phyloP scores from a whole-genome alignment of 1,284 basidiomycete species.

The Tremellales sp. region DNA sequence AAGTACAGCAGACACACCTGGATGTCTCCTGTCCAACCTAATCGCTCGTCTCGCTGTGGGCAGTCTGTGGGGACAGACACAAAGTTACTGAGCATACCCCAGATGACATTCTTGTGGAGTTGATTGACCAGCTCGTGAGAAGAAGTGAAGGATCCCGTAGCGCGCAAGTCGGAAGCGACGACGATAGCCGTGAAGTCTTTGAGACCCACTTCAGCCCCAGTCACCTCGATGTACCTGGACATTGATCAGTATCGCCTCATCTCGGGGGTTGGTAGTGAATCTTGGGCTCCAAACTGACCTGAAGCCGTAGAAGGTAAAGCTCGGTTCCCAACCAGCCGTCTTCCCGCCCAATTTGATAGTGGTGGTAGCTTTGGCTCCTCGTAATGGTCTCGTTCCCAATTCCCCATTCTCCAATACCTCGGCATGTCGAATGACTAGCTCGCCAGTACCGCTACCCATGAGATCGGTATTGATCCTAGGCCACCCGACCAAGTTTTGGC shows the following conservation, averaged over 20 bases:
- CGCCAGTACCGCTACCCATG: slow-evolving; percentile 1
- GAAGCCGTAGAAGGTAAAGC: slow-evolving; percentile 41
- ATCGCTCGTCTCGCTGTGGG: slow-evolving; percentile 41
- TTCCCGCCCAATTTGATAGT: slow-evolving; percentile 16
- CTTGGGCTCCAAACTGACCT: slow-evolving; percentile 14
- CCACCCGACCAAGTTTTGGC: slow-evolving; percentile 39
- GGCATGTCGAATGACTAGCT: slow-evolving; percentile 23
- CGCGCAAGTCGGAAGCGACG: slow-evolving; percentile 25
- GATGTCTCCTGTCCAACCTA: slow-evolving; percentile 43
- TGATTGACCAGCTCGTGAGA: slow-evolving; percentile 30
- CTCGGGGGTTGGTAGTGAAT: too few species aligned
- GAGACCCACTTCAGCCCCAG: slow-evolving; percentile 11
- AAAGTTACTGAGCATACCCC: slow-evolving; percentile 36
- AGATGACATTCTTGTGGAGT: slow-evolving; percentile 32
- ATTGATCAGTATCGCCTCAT: neutral
- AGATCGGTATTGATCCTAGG: slow-evolving; percentile 15
- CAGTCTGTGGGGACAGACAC: slow-evolving; percentile 40
- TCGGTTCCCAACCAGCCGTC: slow-evolving; percentile 24
- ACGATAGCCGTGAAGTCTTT: slow-evolving; percentile 26
- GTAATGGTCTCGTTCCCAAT: slow-evolving; percentile 28
- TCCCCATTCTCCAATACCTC: slow-evolving; percentile 37
- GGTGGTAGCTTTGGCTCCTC: slow-evolving; percentile 18
- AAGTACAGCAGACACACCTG: too few species aligned
- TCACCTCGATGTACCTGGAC: slow-evolving; percentile 15
- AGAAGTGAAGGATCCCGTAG: slow-evolving; percentile 27